A percentile compares a stretch with the other conserved stretches of the same genome.
Conservation (phyloP, 805 yeast species). For the Kazachstania viticola region DNA sequence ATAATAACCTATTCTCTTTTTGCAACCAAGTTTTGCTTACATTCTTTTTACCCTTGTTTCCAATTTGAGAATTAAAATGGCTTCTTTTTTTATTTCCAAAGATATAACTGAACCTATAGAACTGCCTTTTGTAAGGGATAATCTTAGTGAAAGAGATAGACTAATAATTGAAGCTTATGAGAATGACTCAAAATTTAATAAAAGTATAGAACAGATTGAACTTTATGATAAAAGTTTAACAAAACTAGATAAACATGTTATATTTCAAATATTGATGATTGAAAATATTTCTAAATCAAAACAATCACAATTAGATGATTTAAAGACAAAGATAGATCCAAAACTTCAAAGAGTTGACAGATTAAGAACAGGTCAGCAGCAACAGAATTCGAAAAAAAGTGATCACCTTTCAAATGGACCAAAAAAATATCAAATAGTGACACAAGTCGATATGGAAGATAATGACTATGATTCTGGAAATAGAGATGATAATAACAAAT, state of each 20-base stretch:
- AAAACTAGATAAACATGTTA: slow-evolving; percentile 16
- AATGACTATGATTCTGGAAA: slow-evolving; percentile 12
- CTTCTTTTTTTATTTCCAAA: slow-evolving; percentile 13
- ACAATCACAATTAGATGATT: slow-evolving; percentile 42
- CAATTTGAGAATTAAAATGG: too few species aligned
- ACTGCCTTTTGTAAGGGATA: slow-evolving; percentile 2
- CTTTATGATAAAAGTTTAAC: slow-evolving; percentile 13
- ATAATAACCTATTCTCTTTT: too few species aligned
- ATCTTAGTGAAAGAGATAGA: slow-evolving; percentile 8
- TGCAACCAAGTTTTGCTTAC: too few species aligned
- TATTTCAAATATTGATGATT: slow-evolving; percentile 47
- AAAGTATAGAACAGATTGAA: too few species aligned
- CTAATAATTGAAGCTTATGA: slow-evolving; percentile 9
- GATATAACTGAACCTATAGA: slow-evolving; percentile 14
- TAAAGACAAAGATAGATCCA: slow-evolving; percentile 42
- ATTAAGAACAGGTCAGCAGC: slow-evolving; percentile 24
- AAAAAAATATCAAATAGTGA: slow-evolving; percentile 27
- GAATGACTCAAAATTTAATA: slow-evolving; percentile 12
- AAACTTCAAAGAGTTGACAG: slow-evolving; percentile 52
- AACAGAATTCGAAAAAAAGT: too few species aligned
- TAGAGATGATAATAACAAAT: slow-evolving; percentile 1
- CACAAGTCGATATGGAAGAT: slow-evolving; percentile 40
- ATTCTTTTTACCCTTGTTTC: too few species aligned
- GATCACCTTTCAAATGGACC: slow-evolving; percentile 4
- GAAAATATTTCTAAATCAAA: slow-evolving; percentile 43